Conservation (phyloP, 1,284 basidiomycete genomes). For the Leucoagaricus sp. region DNA sequence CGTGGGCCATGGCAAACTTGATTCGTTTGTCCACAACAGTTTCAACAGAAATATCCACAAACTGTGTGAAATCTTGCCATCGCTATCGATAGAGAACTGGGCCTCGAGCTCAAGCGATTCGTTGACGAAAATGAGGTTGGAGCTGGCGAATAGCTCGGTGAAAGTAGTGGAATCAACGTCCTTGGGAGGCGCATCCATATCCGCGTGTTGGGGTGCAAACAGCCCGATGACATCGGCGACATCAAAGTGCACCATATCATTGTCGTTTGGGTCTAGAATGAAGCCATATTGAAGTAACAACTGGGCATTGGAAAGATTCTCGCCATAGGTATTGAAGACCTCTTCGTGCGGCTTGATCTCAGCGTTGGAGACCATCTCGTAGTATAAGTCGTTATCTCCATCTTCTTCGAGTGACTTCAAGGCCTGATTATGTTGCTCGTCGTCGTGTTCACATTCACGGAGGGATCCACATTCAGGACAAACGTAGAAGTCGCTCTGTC, state of each 20-base stretch:
- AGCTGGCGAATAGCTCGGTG: constrained; percentile 1
- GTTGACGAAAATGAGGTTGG: constrained; percentile 20
- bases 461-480: constrained; percentile 81
- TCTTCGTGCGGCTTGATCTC: constrained; percentile 56
- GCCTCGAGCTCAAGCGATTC: constrained; percentile 16
- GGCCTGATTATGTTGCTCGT: constrained; percentile 18
- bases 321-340: constrained; percentile 88
- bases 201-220: constrained; percentile 3
- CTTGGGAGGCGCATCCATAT: neutral
- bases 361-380: constrained; percentile 67
- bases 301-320: constrained; percentile 65
- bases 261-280: constrained; percentile 61
- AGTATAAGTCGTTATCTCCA: constrained; percentile 42
- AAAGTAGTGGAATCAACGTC: neutral
- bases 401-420: constrained; percentile 14
- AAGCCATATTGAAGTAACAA: constrained; percentile 80
- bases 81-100: constrained; percentile 38
- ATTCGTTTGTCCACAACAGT: constrained; percentile 9
- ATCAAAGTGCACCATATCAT: constrained; percentile 55
- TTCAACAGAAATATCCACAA: constrained; percentile 40
- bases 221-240: constrained; percentile 36
- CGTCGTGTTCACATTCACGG: constrained; percentile 73
- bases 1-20: neutral
- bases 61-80: constrained; percentile 40
- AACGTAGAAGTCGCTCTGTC: constrained; percentile 82